These are phyloP conservation scores for Eutypa lata DNA, from an alignment of 2,329 filamentous ascomycete genomes.

Conservation along the genomic window DNA sequence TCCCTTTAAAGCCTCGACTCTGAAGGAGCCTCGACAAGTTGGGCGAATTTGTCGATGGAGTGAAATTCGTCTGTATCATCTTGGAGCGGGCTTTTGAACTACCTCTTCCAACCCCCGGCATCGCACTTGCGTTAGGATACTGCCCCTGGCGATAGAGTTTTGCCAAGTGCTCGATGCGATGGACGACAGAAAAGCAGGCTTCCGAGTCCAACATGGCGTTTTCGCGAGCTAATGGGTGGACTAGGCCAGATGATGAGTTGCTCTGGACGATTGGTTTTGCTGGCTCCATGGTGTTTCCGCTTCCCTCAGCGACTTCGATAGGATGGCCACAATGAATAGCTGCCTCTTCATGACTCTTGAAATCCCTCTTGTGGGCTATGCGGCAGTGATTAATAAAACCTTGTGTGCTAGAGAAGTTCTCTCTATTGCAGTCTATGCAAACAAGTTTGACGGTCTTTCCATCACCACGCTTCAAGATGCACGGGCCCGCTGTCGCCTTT, in stretches of 20 bases:
- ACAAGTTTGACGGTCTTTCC: constrained; percentile 85
- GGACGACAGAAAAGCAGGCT: constrained; percentile 46
- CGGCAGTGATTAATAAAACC: constrained; percentile 99
- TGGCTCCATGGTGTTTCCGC: constrained; percentile 44
- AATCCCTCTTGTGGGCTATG: constrained; percentile 89
- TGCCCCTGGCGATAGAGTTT: constrained; percentile 50
- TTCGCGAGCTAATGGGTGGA: constrained; percentile 59
- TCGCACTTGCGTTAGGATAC: constrained; percentile 44
- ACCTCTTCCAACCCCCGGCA: constrained; percentile 33
- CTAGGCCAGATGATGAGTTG: constrained; percentile 44
- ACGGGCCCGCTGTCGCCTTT: constrained; percentile 81
- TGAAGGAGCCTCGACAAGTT: constrained; percentile 66
- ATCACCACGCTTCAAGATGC: constrained; percentile 82
- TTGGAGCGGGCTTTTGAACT: constrained; percentile 20
- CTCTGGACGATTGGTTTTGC: constrained; percentile 25
- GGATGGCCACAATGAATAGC: constrained; percentile 83
- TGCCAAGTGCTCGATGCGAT: constrained; percentile 52
- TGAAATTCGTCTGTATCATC: constrained; percentile 37
- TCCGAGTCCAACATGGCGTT: constrained; percentile 54
- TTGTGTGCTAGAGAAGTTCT: constrained; percentile 93
- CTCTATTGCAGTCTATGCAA: constrained; percentile 82
- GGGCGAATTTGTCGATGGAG: constrained; percentile 57
- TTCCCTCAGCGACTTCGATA: constrained; percentile 65
- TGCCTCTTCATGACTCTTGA: constrained; percentile 93
- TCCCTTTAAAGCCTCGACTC: constrained; percentile 57